Evolutionary conservation across 768 basidiomycete genomes (phyloP).

Genomic region (Tricholoma hemisulphureum): DNA sequence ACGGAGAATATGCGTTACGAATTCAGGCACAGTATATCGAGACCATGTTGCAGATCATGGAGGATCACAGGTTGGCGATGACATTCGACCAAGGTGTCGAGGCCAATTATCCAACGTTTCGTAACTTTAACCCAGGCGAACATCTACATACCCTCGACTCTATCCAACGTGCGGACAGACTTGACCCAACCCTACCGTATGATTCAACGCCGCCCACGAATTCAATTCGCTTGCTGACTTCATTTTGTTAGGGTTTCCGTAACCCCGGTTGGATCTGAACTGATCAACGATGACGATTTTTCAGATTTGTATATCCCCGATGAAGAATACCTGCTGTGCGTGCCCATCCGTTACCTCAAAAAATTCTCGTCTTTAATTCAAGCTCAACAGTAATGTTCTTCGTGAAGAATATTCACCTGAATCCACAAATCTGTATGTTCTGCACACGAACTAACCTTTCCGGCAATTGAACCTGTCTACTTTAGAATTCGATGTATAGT

Average conservation of each 20-base stretch:
- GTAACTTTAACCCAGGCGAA: not conserved
- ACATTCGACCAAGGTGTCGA: not conserved
- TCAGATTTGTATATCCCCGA: not conserved
- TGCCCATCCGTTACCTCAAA: not conserved
- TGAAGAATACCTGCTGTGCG: not conserved
- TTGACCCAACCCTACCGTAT: not conserved
- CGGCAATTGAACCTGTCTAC: not conserved
- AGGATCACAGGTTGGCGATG: not conserved
- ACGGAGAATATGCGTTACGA: not conserved
- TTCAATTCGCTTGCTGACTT: not conserved
- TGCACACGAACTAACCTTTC: no score
- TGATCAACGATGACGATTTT: not conserved
- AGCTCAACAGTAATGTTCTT: no score
- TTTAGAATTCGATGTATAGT: conserved; percentile 21
- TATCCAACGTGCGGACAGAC: not conserved
- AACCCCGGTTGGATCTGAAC: not conserved
- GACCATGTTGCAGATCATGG: not conserved
- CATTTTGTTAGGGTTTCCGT: not conserved
- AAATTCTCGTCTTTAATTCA: no score
- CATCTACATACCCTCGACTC: not conserved
- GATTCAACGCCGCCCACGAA: not conserved
- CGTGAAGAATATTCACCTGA: no score
- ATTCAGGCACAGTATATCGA: not conserved
- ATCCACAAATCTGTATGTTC: not conserved
- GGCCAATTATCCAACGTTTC: not conserved